Conservation (phyloP, 805 yeast genomes). For the Kregervanrija fluxuum region DNA sequence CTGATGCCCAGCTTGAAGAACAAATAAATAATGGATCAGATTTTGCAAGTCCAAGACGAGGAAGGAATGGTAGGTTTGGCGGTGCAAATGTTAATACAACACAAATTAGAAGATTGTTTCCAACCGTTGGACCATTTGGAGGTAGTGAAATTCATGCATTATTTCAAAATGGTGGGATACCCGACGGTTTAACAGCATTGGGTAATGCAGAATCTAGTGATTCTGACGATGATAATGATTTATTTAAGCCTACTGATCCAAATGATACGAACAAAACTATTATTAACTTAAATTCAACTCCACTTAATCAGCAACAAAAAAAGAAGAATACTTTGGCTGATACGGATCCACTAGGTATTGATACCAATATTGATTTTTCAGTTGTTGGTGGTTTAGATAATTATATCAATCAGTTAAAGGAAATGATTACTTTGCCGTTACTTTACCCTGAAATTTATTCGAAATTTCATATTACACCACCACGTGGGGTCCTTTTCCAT, state of each 20-base stretch:
- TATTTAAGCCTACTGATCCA: constrained; percentile 28
- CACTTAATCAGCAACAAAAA: constrained; percentile 14
- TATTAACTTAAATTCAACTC: background rate
- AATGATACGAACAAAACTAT: constrained; percentile 20
- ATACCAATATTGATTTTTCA: constrained; percentile 51
- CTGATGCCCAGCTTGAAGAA: constrained; percentile 30
- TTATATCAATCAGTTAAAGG: constrained; percentile 87
- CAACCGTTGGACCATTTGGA: constrained; percentile 97
- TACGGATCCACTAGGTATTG: constrained; percentile 86
- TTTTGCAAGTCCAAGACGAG: constrained; percentile 23
- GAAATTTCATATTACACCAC: constrained; percentile 87
- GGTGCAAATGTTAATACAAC: constrained; percentile 21
- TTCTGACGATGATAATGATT: constrained; percentile 41
- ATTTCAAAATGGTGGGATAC: constrained; percentile 57
- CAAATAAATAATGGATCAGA: background rate
- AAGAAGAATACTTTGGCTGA: constrained; percentile 68
- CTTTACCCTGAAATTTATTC: constrained; percentile 91
- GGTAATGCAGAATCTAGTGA: constrained; percentile 37
- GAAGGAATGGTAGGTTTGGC: constrained; percentile 18
- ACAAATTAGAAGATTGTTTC: constrained; percentile 66
- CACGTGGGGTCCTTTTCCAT: constrained; percentile 93
- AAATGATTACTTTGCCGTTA: constrained; percentile 92
- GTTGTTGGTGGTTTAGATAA: constrained; percentile 89
- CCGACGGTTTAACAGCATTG: constrained; percentile 33
- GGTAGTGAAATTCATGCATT: constrained; percentile 87